Base-by-base conservation (phyloP, 345 rosid genomes). In the Schrenkiella parvula region DNA sequence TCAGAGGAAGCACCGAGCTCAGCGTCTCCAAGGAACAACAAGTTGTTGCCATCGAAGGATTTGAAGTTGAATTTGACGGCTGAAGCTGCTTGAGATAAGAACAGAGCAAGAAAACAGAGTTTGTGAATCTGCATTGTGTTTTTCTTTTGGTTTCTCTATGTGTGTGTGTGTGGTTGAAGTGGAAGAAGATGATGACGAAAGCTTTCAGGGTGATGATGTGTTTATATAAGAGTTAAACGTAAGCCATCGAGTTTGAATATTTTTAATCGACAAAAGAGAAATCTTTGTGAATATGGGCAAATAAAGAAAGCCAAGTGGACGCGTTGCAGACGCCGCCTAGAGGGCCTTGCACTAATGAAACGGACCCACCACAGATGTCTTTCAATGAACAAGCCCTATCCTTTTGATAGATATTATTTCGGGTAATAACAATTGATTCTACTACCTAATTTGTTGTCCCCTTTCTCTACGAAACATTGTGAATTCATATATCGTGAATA, bases 1-100 rank as follows among this genome's bases (percentile, higher is more conserved):
- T 62, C 65, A 10, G 74, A 68, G 19, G 70, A 32, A 68, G 74
- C n/a, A 68, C 74, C 79, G 0, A 75, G 79, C 68, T 75, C 79
- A 2, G 79, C 79, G 31, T 75, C 74, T 52, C 74, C 74, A 0
- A 68, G 57, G 57, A 75, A 75, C 1, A 61, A 1, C 51, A 75
- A 43, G 65, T 62, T 29, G 64, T 3, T 4, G 0, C 74, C 70
- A 61, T 75, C 51, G 58, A 75, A 75, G 15, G 58, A 2, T 0
- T 68, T 17, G 58, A 75, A 75, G 59, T 68, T 68, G 58, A 75
- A 68, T 1, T 75, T 75, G 35, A 75, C 58, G 7, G 79, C 79
- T 4, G 61, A 75, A 19, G 34, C 62, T 17, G 69, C 29, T 1
- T 68, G 61, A 23, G 55, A 58, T 60, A 75, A 9, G 42, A 75